A percentile compares a stretch with the other conserved stretches of the same genome.
These are phyloP conservation scores for Boletus holoroseus DNA, from an alignment of 1,284 basidiomycete genomes.

Conservation along the genomic window DNA sequence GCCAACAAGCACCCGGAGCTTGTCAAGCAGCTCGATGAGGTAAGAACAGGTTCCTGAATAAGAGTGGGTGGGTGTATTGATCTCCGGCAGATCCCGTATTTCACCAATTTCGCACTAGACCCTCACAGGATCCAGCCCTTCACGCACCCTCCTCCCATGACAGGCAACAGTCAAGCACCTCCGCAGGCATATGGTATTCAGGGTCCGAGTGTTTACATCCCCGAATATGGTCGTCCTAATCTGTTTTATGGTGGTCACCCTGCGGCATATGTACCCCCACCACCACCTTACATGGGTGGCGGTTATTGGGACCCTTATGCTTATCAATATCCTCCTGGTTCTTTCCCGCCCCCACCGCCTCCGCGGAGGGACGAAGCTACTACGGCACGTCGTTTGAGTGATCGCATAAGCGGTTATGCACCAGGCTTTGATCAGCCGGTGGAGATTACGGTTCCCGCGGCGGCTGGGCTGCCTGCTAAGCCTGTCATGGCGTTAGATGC, in stretches of 20 bases:
- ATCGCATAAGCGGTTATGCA: conserved; percentile 70
- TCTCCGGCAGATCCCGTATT: conserved; percentile 65
- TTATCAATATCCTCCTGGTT: conserved; percentile 36
- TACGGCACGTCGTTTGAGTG: conserved; percentile 59
- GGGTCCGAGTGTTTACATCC: conserved; percentile 47
- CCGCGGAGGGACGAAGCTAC: conserved; percentile 53
- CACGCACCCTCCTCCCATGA: conserved; percentile 62
- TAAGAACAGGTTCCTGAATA: conserved; percentile 33
- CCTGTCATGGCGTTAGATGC: conserved; percentile 60
- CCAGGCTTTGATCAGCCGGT: conserved; percentile 43
- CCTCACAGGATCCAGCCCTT: conserved; percentile 87
- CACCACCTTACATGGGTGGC: conserved; percentile 41
- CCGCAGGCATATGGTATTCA: conserved; percentile 77
- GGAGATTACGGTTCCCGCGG: conserved; percentile 50
- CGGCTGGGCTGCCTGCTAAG: conserved; percentile 71
- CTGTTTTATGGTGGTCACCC: conserved; percentile 43
- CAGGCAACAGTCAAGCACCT: conserved; percentile 61
- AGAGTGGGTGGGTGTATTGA: conserved; percentile 19
- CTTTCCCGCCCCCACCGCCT: conserved; percentile 36
- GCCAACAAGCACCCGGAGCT: conserved; percentile 83
- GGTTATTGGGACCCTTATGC: conserved; percentile 55
- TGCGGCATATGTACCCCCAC: conserved; percentile 38
- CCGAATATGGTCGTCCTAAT: conserved; percentile 42
- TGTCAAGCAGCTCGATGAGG: conserved; percentile 72
- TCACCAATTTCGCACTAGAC: conserved; percentile 91